Base-by-base conservation (phyloP, 2,329 filamentous ascomycete genomes). In the Penicillium corylophilum region DNA sequence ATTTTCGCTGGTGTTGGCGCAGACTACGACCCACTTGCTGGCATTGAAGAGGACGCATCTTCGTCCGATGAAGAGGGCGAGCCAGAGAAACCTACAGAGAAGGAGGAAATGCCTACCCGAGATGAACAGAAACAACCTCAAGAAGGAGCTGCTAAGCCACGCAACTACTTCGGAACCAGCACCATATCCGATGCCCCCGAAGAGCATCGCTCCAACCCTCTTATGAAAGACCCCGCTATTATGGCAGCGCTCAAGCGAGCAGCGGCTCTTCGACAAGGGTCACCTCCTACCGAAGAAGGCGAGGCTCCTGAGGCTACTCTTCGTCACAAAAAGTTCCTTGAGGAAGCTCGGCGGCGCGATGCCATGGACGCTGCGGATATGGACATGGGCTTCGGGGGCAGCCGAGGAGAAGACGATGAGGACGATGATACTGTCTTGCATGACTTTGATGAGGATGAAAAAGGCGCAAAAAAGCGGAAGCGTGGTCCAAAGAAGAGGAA, bases 311-410 rank as follows among this genome's bases (percentile, higher is more conserved):
- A 83, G 1, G 82, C 85, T 55, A 82, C 87, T 56, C 85, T 85
- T 44, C 85, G 87, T 7, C 83, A 86, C 46, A 87, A 84, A 69
- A 87, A 83, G 59, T 88, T 96, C 77, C 77, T 96, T 5, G 78
- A 86, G 62, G 81, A 81, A 53, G 83, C 78, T 9, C 68, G 65
- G 40, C 70, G 71, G 9, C 75, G 74, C n/a, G 73, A 85, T 49
- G 87, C 89, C 60, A 83, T 92, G 43, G 93, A 97, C 68, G 84
- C 91, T 43, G 86, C 93, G 51, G 93, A 99, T 72, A 82, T 99
- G 74, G 94, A 99, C 66, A 83, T 97, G 79, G 93, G 92, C 54
- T 97, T 99, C 66, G 94, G 94, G 29, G 89, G 86, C 18, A 94
- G 88, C 65, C 82, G 93, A 24, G 87, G 90, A 64, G 91, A 89